Base-by-base conservation (phyloP, 2,329 filamentous ascomycete species). In the Neurospora sp. region DNA sequence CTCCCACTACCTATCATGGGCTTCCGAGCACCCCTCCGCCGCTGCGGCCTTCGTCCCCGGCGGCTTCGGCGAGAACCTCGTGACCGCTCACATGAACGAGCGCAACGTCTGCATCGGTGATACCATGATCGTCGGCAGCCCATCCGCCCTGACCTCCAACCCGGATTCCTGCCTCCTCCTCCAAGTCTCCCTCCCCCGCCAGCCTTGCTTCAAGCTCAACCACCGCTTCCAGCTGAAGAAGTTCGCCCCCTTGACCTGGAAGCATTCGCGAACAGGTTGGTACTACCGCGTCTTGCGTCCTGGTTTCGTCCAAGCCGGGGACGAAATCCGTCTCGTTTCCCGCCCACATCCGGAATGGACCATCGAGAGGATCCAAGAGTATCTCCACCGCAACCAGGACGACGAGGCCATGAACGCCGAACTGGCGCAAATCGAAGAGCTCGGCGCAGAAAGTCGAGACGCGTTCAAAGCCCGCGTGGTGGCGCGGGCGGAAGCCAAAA, bases 151-250 rank as follows among this genome's bases (percentile, higher is more conserved):
- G 2, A 6, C 39, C 17, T 1, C 57, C 38, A 12, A 38, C 41
- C 4, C 36, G 19, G 37, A 46, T 3, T 19, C 41, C 40, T 33
- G 57, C 40, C 81, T 87, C 0, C 70, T 87, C 2, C 81, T 90
- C 0, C 85, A 90, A 73, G 85, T 90, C 33, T 86, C 83, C 72
- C 79, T 89, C 33, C 88, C 88, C 0, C 83, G 89, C 17, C 85
- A 88, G 73, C 89, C 89, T 10, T 91, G 89, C 67, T 91, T 86
- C 80, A 91, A 91, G 76, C 82, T 91, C 8, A 91, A 91, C 75
- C 88, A 90, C 74, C 86, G 88, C 1, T 91, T 91, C 77, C 82
- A 85, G 40, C 79, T 89, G 10, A 87, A 86, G 74, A 85, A 88
- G 71, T 89, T 91, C 77, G 86, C 88, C 4, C 84, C 84, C 0